These are phyloP conservation scores for Penicillium olsonii DNA, from an alignment of 2,329 filamentous ascomycete genomes.

Conservation along the genomic window DNA sequence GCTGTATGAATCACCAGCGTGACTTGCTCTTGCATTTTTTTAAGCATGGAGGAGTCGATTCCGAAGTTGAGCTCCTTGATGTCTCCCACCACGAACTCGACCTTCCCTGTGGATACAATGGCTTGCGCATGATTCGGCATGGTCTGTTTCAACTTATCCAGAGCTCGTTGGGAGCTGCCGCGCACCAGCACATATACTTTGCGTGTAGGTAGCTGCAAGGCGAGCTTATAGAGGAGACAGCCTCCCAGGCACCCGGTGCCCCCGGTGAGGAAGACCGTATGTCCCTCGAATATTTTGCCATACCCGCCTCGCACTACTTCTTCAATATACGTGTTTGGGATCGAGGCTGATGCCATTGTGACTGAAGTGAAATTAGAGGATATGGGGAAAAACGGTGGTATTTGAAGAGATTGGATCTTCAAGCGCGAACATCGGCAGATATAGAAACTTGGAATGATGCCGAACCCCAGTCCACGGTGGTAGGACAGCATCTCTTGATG, in stretches of 20 bases:
- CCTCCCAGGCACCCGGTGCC: slow-evolving; percentile 35
- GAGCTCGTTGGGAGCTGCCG: slow-evolving; percentile 23
- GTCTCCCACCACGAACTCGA: slow-evolving; percentile 33
- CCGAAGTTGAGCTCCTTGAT: slow-evolving; percentile 30
- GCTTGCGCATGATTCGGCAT: slow-evolving; percentile 32
- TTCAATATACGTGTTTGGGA: slow-evolving; percentile 12
- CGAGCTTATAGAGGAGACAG: slow-evolving; percentile 36
- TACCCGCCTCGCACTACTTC: slow-evolving; percentile 29
- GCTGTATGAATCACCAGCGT: slow-evolving; percentile 36
- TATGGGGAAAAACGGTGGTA: not conserved
- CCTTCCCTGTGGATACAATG: slow-evolving; percentile 27
- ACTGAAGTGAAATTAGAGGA: not conserved
- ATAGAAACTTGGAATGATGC: not conserved
- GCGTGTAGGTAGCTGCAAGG: slow-evolving; percentile 33
- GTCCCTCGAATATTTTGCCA: slow-evolving; percentile 24
- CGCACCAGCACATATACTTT: slow-evolving; percentile 35
- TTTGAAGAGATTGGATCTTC: not conserved
- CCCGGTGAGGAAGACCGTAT: slow-evolving; percentile 34
- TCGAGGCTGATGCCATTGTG: slow-evolving; percentile 13
- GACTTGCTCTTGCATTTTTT: slow-evolving; percentile 28
- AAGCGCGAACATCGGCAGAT: slow-evolving; percentile 1
- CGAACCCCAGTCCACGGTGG: not conserved
- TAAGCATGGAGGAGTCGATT: slow-evolving; percentile 18
- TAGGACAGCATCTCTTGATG: slow-evolving; percentile 6
- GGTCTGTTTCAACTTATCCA: slow-evolving; percentile 29